A percentile compares a stretch with the other conserved stretches of the same genome.
Conservation (phyloP, 768 basidiomycete species). For the Neoboletus brunneissimus region DNA sequence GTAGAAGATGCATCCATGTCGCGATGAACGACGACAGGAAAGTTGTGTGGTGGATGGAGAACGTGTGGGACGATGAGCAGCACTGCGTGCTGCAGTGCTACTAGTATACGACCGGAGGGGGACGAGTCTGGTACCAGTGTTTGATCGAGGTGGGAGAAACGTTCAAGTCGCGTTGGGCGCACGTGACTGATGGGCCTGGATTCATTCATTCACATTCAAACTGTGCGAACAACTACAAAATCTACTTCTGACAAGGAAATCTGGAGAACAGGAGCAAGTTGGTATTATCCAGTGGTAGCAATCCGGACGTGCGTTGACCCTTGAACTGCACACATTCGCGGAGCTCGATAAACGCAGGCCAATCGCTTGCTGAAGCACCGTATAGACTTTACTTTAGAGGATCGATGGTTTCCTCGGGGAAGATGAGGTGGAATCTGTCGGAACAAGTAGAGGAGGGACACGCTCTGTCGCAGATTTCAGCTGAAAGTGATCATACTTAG, state of each 20-base stretch:
- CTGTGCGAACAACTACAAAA: not conserved
- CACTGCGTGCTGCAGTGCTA: not conserved
- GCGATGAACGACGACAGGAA: not conserved
- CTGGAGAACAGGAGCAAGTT: not conserved
- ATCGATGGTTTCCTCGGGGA: slow-evolving; percentile 16
- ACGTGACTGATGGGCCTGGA: slow-evolving; percentile 27
- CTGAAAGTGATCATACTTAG: slow-evolving; percentile 9
- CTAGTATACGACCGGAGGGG: not conserved
- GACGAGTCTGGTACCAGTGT: not conserved
- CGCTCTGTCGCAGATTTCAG: slow-evolving; percentile 19
- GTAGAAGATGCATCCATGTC: slow-evolving; percentile 21
- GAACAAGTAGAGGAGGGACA: slow-evolving; percentile 8
- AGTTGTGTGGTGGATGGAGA: not conserved
- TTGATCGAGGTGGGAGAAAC: slow-evolving; percentile 22
- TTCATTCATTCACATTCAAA: not conserved
- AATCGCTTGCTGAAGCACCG: not conserved
- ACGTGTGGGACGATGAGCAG: not conserved
- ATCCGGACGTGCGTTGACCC: not conserved
- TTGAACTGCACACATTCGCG: not conserved
- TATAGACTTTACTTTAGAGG: not conserved
- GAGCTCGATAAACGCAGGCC: not conserved
- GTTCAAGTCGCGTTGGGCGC: slow-evolving; percentile 29
- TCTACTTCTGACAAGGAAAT: slow-evolving; percentile 1
- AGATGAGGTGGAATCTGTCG: slow-evolving; percentile 12
- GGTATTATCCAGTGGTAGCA: not conserved